Base-by-base conservation (phyloP, 805 yeast genomes). In the Candida glaebosa region DNA sequence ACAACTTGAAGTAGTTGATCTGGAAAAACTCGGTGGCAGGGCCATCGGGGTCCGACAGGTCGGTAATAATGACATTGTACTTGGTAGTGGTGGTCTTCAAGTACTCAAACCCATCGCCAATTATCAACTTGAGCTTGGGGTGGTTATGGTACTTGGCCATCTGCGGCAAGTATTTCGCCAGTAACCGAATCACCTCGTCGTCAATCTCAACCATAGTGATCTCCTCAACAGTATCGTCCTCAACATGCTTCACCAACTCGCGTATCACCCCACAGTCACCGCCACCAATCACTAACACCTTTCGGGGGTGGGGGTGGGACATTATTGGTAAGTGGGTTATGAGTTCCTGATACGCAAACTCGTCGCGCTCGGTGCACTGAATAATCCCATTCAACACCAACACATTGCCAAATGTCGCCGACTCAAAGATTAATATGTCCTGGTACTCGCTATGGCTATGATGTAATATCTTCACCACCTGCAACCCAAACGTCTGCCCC, bases 1-100 rank as follows among this genome's bases (percentile, higher is more conserved):
- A 67, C 41, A 89, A 66, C 53, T 79, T 70, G 63, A 88, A 89
- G 66, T 89, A 89, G 42, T 75, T 78, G 45, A 75, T 73, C 60
- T 87, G 87, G 68, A 89, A 89, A 52, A 89, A 85, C 15, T 85
- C 85, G 53, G 82, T 95, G 1, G 97, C 97, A 4, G 97, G 97
- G 2, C 98, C 99, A 66, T 91, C 98, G 38, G 98, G 98, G 67
- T 91, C 98, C 25, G 96, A 87, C 22, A 97, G 89, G 64, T 91
- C 99, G 39, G 98, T 91, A 46, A 89, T 87, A 44, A 89, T 86
- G 24, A 90, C 82, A 61, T 89, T 96, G 57, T 73, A 89, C 50
- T 76, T 76, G 17, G 59, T 53, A 9, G 67, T 18, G 15, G 51
- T 46, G 26, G 51, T 43, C 45, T 79, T 72, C 50, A 89, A 71